phyloP scores from a whole-genome alignment of 306 rosid genomes.

The Carpinus fangiana region DNA sequence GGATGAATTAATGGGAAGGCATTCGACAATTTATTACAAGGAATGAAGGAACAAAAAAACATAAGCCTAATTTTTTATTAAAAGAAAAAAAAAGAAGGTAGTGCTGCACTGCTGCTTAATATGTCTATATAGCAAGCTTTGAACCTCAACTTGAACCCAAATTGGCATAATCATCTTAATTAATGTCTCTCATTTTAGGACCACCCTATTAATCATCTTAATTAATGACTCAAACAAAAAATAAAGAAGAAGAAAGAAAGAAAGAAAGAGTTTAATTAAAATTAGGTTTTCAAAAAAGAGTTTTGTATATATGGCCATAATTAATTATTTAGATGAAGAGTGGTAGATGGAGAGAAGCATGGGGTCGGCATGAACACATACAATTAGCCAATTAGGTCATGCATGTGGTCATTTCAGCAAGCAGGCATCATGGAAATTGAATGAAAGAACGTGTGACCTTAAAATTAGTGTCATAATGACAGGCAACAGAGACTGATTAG shows the following conservation, averaged over 20 bases:
- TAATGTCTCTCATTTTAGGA: constrained; percentile 32
- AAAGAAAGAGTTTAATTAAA: background rate
- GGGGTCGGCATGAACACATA: background rate
- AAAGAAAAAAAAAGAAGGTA: too few relatives aligned
- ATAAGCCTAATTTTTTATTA: too few relatives aligned
- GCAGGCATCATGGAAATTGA: background rate
- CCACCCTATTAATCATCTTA: constrained; percentile 32
- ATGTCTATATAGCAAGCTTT: too few relatives aligned
- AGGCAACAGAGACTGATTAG: constrained; percentile 14
- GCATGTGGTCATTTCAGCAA: background rate
- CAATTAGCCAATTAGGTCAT: constrained; percentile 13
- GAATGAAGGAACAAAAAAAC: too few relatives aligned
- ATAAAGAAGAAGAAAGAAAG: background rate
- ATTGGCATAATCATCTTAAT: too few relatives aligned
- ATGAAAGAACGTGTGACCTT: constrained; percentile 8
- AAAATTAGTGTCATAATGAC: background rate
- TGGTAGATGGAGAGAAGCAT: background rate
- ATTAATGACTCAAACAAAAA: constrained; percentile 3
- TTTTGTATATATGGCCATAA: too few relatives aligned
- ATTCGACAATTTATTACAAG: too few relatives aligned
- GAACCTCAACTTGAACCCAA: too few relatives aligned
- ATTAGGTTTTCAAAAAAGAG: too few relatives aligned
- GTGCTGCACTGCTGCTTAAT: too few relatives aligned
- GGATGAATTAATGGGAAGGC: too few relatives aligned
- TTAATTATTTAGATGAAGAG: background rate